phyloP scores from a whole-genome alignment of 371 early-diverging fungal genomes.

The Syncephalastrum monosporum region DNA sequence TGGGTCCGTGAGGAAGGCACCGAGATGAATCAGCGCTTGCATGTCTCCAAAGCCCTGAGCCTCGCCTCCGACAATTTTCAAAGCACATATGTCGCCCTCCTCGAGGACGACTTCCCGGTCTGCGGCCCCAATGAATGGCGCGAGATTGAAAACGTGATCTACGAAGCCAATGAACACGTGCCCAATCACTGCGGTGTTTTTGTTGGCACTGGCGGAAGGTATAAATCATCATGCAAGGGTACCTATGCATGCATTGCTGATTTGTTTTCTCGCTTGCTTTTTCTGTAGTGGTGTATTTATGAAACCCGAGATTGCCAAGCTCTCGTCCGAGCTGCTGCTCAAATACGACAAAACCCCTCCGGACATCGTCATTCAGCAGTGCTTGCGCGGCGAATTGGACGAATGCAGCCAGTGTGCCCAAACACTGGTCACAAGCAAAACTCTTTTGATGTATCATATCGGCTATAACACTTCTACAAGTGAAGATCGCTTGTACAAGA shows the following conservation, averaged over 20 bases:
- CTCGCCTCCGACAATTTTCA: conserved; percentile 34
- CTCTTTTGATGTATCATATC: conserved; percentile 58
- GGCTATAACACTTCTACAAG: conserved; percentile 66
- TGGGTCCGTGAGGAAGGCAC: conserved; percentile 56
- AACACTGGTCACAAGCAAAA: conserved; percentile 54
- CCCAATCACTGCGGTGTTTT: conserved; percentile 49
- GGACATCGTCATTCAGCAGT: conserved; percentile 59
- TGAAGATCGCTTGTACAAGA: conserved; percentile 50
- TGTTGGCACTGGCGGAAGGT: conserved; percentile 22
- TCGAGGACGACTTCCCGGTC: conserved; percentile 67
- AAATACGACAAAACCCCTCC: conserved; percentile 45
- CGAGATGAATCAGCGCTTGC: conserved; percentile 53
- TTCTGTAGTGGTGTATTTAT: conserved; percentile 49
- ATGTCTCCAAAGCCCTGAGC: conserved; percentile 56
- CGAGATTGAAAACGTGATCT: conserved; percentile 54
- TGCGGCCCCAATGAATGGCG: conserved; percentile 57
- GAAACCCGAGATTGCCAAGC: conserved; percentile 47
- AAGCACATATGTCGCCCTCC: conserved; percentile 51
- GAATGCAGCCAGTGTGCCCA: conserved; percentile 43
- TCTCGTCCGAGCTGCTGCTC: conserved; percentile 42
- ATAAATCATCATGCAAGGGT: conserved; percentile 3
- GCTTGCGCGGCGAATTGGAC: conserved; percentile 50
- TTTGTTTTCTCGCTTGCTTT: not conserved
- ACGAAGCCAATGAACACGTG: conserved; percentile 42
- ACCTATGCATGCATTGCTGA: not conserved